Conservation (phyloP, 129 eudicot species). For the Helianthus tuberosus region DNA sequence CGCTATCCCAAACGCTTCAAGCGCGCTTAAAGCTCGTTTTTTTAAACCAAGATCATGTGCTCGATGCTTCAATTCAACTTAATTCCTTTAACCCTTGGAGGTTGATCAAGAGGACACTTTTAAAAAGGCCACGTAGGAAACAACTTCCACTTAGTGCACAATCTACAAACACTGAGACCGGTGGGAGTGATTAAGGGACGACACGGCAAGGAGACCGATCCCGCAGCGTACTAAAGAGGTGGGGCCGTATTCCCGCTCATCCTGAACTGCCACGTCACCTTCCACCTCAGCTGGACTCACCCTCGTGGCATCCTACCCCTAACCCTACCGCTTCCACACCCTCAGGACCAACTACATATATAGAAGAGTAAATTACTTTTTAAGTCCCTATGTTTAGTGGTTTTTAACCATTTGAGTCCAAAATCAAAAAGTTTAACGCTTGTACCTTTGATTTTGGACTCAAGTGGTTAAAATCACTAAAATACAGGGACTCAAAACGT, state of each 20-base stretch:
- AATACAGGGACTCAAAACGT: no score
- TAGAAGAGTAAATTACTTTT: no score
- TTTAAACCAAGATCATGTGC: no score
- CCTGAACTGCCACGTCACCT: neutral
- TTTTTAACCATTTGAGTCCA: no score
- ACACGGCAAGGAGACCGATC: no score
- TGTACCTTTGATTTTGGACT: no score
- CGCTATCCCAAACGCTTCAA: no score
- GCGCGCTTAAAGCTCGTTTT: no score
- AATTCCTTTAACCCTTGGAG: neutral
- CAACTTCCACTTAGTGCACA: conserved; percentile 20
- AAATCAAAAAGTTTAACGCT: no score
- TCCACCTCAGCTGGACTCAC: neutral
- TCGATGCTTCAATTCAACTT: neutral
- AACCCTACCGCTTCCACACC: neutral
- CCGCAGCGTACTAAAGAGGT: neutral
- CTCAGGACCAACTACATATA: neutral
- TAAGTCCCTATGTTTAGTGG: no score
- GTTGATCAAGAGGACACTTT: neutral
- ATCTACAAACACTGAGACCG: neutral
- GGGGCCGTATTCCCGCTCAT: neutral
- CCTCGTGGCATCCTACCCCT: neutral
- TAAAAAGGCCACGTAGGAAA: neutral
- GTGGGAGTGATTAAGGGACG: no score
- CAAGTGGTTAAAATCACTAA: no score